phyloP scores from a whole-genome alignment of 345 rosid species.

The Bruguiera sexangula region DNA sequence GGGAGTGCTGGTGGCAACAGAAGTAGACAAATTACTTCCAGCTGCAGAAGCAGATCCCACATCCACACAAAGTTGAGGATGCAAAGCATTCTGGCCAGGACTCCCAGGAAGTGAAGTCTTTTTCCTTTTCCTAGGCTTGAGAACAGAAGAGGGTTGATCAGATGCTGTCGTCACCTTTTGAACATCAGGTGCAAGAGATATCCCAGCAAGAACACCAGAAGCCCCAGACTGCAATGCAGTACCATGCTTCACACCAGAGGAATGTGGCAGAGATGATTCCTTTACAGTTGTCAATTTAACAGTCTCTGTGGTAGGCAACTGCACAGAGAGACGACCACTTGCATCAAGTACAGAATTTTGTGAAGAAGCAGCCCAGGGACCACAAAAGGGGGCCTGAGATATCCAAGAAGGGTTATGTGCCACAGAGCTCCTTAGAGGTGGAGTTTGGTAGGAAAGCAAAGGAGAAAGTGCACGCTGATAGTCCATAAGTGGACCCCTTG shows the following conservation, averaged over 20 bases:
- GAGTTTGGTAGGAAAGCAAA: slow-evolving; percentile 62
- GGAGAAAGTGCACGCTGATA: slow-evolving; percentile 65
- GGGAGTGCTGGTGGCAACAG: slow-evolving; percentile 42
- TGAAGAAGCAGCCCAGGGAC: slow-evolving; percentile 66
- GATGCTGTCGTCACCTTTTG: slow-evolving; percentile 43
- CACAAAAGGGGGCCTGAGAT: slow-evolving; percentile 64
- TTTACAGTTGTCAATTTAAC: slow-evolving; percentile 55
- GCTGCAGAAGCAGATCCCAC: slow-evolving; percentile 38
- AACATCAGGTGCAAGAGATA: slow-evolving; percentile 39
- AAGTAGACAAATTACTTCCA: slow-evolving; percentile 29
- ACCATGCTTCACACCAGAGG: slow-evolving; percentile 47
- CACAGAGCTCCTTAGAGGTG: slow-evolving; percentile 51
- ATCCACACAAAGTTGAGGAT: slow-evolving; percentile 44
- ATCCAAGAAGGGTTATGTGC: slow-evolving; percentile 71
- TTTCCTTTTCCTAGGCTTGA: slow-evolving; percentile 77
- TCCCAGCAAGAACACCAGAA: slow-evolving; percentile 40
- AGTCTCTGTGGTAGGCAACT: slow-evolving; percentile 51
- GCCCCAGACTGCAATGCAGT: slow-evolving; percentile 38
- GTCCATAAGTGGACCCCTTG: slow-evolving; percentile 56
- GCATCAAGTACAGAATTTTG: slow-evolving; percentile 58
- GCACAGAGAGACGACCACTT: slow-evolving; percentile 51
- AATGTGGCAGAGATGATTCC: slow-evolving; percentile 47
- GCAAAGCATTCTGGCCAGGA: slow-evolving; percentile 39
- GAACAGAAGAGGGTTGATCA: slow-evolving; percentile 47
- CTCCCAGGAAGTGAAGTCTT: slow-evolving; percentile 53